Conservation (phyloP, 352 stramenopile genomes). For the Globisporangium parvum region DNA sequence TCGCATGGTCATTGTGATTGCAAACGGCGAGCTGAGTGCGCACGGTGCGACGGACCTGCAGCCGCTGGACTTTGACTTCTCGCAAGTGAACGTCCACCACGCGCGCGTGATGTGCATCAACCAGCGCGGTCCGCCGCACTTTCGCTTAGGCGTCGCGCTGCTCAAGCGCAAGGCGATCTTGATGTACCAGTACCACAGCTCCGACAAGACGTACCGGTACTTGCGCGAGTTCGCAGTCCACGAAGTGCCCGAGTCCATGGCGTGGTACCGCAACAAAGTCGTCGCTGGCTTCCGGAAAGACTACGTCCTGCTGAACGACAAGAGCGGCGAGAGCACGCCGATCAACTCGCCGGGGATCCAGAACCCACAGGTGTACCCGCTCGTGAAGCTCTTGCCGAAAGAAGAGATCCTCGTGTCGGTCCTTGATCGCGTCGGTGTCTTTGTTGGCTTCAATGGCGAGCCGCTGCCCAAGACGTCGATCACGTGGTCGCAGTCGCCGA, state of each 20-base stretch:
- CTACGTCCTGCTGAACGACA: constrained; percentile 82
- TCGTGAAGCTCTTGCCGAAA: constrained; percentile 81
- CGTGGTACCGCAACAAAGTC: constrained; percentile 88
- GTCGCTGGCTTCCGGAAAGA: constrained; percentile 69
- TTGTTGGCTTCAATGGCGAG: constrained; percentile 76
- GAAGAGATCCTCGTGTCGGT: constrained; percentile 79
- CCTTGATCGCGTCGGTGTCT: constrained; percentile 81
- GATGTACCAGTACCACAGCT: constrained; percentile 82
- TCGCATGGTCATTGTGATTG: constrained; percentile 79
- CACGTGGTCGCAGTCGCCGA: constrained; percentile 72
- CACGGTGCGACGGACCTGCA: constrained; percentile 79
- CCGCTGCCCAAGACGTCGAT: constrained; percentile 75
- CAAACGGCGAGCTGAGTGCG: constrained; percentile 64
- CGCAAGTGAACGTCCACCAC: constrained; percentile 62
- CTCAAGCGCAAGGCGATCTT: constrained; percentile 57
- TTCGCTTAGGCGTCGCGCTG: constrained; percentile 66
- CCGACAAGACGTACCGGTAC: constrained; percentile 74
- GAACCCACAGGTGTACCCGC: constrained; percentile 54
- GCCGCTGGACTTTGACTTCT: constrained; percentile 74
- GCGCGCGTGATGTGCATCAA: constrained; percentile 77
- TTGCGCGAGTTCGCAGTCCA: constrained; percentile 72
- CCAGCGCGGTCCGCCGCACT: constrained; percentile 77
- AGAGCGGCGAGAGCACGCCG: constrained; percentile 58
- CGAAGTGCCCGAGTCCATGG: constrained; percentile 70
- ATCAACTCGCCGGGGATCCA: constrained; percentile 71